Conservation (phyloP, 192 early-diverging fungal species). For the Hyaloraphidium curvatum region DNA sequence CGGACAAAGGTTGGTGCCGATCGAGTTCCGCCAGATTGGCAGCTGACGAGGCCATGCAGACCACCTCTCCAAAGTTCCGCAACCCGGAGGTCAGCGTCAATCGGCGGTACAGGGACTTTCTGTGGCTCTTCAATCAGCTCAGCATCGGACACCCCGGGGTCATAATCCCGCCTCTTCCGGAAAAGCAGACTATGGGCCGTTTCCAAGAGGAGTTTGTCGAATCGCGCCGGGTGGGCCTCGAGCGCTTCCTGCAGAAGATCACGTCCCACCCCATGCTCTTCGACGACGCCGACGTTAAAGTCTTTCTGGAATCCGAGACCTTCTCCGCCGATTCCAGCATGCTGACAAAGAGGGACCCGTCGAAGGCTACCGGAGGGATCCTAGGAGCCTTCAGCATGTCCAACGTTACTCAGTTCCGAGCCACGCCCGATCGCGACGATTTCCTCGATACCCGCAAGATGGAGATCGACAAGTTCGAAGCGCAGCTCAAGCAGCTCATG, state of each 20-base stretch:
- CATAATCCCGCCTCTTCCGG: slow-evolving; percentile 81
- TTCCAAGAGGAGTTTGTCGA: slow-evolving; percentile 96
- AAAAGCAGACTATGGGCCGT: slow-evolving; percentile 72
- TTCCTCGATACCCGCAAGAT: slow-evolving; percentile 55
- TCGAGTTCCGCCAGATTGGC: no score
- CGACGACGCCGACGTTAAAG: slow-evolving; percentile 55
- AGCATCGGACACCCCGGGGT: slow-evolving; percentile 60
- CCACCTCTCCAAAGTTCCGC: no score
- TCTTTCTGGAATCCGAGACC: slow-evolving; percentile 75
- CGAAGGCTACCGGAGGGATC: no score
- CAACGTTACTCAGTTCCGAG: no score
- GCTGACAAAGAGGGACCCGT: neutral
- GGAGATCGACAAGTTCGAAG: slow-evolving; percentile 55
- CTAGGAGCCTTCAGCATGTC: no score
- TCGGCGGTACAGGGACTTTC: slow-evolving; percentile 81
- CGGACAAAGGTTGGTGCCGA: no score
- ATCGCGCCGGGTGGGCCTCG: slow-evolving; percentile 57
- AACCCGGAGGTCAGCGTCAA: slow-evolving; percentile 58
- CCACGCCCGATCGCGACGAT: slow-evolving; percentile 55
- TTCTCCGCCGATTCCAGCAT: slow-evolving; percentile 35
- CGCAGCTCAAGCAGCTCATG: slow-evolving; percentile 52
- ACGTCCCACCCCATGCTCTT: slow-evolving; percentile 62
- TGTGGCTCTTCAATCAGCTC: slow-evolving; percentile 79
- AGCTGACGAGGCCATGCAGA: no score
- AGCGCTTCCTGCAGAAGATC: slow-evolving; percentile 64